Conservation (phyloP, 148 eudicot species). For the Chenopodium album region DNA sequence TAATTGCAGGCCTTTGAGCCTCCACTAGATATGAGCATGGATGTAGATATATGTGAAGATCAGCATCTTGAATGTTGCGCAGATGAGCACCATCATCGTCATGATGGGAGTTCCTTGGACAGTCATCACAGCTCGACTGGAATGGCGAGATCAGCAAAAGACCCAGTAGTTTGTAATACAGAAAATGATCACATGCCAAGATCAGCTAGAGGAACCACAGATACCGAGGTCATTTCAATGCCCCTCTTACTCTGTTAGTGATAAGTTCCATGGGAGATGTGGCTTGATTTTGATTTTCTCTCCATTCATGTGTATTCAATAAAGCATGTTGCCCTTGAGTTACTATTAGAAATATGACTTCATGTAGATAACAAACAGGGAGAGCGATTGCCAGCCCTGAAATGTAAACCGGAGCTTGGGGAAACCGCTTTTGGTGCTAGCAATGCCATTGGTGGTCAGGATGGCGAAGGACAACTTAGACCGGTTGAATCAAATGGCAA, state of each 20-base stretch:
- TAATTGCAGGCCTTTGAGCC: conserved; percentile 83
- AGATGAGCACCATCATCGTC: conserved; percentile 34
- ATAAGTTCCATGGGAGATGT: not conserved
- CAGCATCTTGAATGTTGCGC: conserved; percentile 37
- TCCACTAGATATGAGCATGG: conserved; percentile 78
- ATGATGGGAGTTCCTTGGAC: conserved; percentile 33
- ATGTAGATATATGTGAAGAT: conserved; percentile 47
- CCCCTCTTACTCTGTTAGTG: not conserved
- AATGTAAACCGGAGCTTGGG: conserved; percentile 25
- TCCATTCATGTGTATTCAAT: not conserved
- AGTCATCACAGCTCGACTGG: conserved; percentile 38
- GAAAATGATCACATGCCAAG: conserved; percentile 24
- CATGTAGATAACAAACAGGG: conserved; percentile 54
- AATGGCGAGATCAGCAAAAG: conserved; percentile 21
- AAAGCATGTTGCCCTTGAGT: not conserved
- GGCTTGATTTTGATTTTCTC: not conserved
- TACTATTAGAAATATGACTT: conserved; percentile 37
- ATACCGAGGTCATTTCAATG: conserved; percentile 27
- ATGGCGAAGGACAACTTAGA: conserved; percentile 14
- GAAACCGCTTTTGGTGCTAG: conserved; percentile 32
- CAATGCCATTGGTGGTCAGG: conserved; percentile 22
- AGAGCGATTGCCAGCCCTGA: conserved; percentile 26
- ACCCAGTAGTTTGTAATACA: conserved; percentile 31
- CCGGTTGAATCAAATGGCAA: conserved; percentile 39
- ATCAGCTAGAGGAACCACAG: conserved; percentile 19